These are phyloP conservation scores for Calonectria pteridis DNA, from an alignment of 2,329 filamentous ascomycete genomes.

Conservation along the genomic window DNA sequence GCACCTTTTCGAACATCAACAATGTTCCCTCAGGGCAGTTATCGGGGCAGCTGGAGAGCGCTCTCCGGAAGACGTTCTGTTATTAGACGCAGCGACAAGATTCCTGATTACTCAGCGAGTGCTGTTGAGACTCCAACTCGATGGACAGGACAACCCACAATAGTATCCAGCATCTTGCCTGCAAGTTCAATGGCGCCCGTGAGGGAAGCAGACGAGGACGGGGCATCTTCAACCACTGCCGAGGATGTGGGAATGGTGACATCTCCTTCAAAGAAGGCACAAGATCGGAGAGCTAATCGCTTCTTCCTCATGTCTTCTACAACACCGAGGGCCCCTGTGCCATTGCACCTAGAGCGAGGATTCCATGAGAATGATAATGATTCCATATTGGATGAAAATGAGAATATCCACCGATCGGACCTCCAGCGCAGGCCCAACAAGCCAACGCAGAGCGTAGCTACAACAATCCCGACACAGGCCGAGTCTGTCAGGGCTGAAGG, in stretches of 20 bases:
- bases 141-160: constrained; percentile 57
- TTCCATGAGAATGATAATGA: constrained; percentile 41
- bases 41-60: constrained; percentile 44
- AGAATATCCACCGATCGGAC: background rate
- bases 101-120: constrained; percentile 35
- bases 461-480: background rate
- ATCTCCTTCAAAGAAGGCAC: constrained; percentile 38
- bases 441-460: constrained; percentile 10
- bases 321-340: constrained; percentile 57
- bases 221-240: constrained; percentile 35
- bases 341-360: constrained; percentile 57
- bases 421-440: constrained; percentile 26
- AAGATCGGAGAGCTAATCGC: constrained; percentile 34
- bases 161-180: constrained; percentile 49
- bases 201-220: constrained; percentile 48
- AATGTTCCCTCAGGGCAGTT: constrained; percentile 25
- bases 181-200: constrained; percentile 48
- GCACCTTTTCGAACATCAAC: constrained; percentile 29
- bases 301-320: constrained; percentile 52
- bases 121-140: constrained; percentile 59
- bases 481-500: constrained; percentile 14
- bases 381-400: constrained; percentile 6
- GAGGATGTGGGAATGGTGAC: constrained; percentile 37
- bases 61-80: constrained; percentile 42
- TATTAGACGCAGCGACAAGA: constrained; percentile 37